Evolutionary conservation across 75 land plant genomes (phyloP).

Genomic region (Ceratopteris richardii): DNA sequence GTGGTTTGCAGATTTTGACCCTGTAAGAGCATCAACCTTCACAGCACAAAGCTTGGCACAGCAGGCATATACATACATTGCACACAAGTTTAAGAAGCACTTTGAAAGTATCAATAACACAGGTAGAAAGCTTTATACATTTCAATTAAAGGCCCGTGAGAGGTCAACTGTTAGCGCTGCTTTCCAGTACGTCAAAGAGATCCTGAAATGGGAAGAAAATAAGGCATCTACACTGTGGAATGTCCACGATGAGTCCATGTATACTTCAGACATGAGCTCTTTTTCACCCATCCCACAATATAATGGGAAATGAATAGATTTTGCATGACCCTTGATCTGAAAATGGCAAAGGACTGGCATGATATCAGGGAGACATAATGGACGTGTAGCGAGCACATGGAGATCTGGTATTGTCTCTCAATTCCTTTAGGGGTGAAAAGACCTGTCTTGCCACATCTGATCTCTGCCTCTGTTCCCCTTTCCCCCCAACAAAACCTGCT

Average conservation of each 20-base stretch:
- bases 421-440: too few relatives aligned
- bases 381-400: background rate
- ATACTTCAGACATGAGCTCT: slow-evolving; percentile 86
- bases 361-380: background rate
- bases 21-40: slow-evolving; percentile 38
- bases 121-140: slow-evolving; percentile 75
- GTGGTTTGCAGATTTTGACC: slow-evolving; percentile 86
- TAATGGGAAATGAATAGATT: background rate
- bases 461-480: too few relatives aligned
- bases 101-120: slow-evolving; percentile 51
- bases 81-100: slow-evolving; percentile 75
- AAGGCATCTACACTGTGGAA: slow-evolving; percentile 34
- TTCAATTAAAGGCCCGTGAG: slow-evolving; percentile 76
- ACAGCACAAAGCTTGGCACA: slow-evolving; percentile 43
- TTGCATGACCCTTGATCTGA: background rate
- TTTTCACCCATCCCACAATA: slow-evolving; percentile 35
- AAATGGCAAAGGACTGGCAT: background rate
- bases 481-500: too few relatives aligned
- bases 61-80: slow-evolving; percentile 72
- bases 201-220: slow-evolving; percentile 89
- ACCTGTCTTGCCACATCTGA: too few relatives aligned
- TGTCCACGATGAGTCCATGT: slow-evolving; percentile 61
- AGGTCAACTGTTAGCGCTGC: slow-evolving; percentile 55
- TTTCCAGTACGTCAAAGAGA: slow-evolving; percentile 83
- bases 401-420: background rate